Percentiles rank a stretch among this genome's conserved stretches.
phyloP scores from a whole-genome alignment of 176 grass and related monocot species.

The Aegilops tauschii region DNA sequence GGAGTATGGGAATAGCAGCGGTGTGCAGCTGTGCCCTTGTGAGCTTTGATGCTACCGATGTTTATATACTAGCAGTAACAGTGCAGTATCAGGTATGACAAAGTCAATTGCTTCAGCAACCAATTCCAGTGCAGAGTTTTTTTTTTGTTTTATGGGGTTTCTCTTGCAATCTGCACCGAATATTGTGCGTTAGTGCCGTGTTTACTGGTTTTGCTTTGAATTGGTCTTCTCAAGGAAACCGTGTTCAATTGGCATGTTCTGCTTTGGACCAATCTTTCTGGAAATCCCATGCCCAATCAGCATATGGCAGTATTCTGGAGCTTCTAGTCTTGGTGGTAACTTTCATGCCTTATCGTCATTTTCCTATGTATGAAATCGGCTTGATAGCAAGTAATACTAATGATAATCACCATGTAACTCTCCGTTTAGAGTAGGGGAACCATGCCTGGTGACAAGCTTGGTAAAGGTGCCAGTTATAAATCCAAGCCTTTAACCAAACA shows the following conservation, averaged over 20 bases:
- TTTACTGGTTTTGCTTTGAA: slow-evolving; percentile 8
- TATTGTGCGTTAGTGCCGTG: not conserved
- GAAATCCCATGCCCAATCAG: not conserved
- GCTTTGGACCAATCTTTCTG: slow-evolving; percentile 6
- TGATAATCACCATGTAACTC: not conserved
- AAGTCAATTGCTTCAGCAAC: not conserved
- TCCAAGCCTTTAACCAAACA: not conserved
- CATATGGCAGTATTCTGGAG: not conserved
- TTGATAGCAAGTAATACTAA: not conserved
- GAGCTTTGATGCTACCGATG: not conserved
- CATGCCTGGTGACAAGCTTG: not conserved
- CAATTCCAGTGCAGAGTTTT: not conserved
- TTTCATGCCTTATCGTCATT: not conserved
- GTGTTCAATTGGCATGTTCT: not conserved
- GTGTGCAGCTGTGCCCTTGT: not conserved
- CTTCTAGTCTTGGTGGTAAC: not conserved
- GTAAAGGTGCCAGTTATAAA: not conserved
- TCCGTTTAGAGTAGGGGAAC: not conserved
- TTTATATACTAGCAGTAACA: slow-evolving; percentile 15
- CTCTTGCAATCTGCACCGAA: not conserved
- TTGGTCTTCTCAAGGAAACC: not conserved
- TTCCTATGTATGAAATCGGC: not conserved
- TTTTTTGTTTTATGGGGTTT: not conserved
- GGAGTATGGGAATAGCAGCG: not conserved
- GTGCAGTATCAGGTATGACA: not conserved